Percentiles rank a stretch among this genome's conserved stretches.
Conservation (phyloP, 345 rosid species). For the sweet orange (Citrus sinensis) region DNA sequence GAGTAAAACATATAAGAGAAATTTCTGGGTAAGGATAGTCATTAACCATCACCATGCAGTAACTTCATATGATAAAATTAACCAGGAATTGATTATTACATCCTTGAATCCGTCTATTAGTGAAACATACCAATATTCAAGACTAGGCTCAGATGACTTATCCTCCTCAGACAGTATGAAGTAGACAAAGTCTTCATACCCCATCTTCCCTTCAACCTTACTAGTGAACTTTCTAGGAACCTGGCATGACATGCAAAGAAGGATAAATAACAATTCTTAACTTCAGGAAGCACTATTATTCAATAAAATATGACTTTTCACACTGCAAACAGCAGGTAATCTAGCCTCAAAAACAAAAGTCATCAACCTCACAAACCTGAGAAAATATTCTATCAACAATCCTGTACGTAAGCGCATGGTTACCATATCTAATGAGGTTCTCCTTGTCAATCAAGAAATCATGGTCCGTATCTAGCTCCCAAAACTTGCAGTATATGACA, state of each 20-base stretch:
- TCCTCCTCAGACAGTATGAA: constrained; percentile 96
- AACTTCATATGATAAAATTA: neutral
- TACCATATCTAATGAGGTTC: constrained; percentile 94
- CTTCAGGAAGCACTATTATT: neutral
- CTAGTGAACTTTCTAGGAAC: constrained; percentile 84
- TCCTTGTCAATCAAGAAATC: constrained; percentile 98
- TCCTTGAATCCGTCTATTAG: neutral
- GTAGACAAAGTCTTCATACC: constrained; percentile 95
- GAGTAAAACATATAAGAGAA: neutral
- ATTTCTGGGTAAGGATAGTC: neutral
- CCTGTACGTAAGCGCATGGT: constrained; percentile 95
- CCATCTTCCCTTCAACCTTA: constrained; percentile 85
- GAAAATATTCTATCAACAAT: constrained; percentile 91
- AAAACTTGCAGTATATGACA: constrained; percentile 96
- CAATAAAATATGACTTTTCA: constrained; percentile 1
- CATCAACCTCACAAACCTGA: constrained; percentile 57
- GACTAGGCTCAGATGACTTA: constrained; percentile 92
- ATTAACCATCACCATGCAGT: neutral
- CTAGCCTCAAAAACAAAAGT: constrained; percentile 11
- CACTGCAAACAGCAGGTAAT: neutral
- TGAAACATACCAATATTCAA: constrained; percentile 68
- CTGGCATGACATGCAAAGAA: constrained; percentile 30
- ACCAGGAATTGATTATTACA: neutral
- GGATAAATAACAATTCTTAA: neutral
- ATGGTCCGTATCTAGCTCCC: constrained; percentile 99